phyloP scores from a whole-genome alignment of 306 rosid species.

The Quercus robur region DNA sequence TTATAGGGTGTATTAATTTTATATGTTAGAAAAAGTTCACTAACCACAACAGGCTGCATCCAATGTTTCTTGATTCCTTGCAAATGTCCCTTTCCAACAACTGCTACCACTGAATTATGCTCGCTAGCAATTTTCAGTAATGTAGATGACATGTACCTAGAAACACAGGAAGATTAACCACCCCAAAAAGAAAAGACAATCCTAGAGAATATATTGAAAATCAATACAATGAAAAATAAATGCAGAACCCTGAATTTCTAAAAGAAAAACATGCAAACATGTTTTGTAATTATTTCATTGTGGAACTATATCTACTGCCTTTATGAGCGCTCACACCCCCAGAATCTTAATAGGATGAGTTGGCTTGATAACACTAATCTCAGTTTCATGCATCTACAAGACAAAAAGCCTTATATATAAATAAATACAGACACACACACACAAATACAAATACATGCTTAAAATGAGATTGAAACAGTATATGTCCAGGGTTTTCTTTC shows the following conservation, averaged over 20 bases:
- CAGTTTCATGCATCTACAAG: neutral
- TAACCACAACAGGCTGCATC: conserved; percentile 82
- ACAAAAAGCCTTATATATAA: neutral
- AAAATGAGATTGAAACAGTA: neutral
- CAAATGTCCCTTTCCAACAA: conserved; percentile 93
- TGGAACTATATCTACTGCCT: neutral
- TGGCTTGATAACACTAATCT: neutral
- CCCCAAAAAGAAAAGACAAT: neutral
- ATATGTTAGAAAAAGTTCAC: conserved; percentile 19
- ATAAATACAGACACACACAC: too few species aligned
- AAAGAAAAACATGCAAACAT: neutral
- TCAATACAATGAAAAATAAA: neutral
- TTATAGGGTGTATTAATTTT: neutral
- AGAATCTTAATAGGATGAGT: neutral
- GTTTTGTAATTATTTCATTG: neutral
- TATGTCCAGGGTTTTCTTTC: neutral
- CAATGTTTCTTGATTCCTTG: conserved; percentile 85
- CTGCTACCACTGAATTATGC: conserved; percentile 74
- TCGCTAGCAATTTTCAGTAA: conserved; percentile 65
- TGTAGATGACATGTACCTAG: conserved; percentile 81
- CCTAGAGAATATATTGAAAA: neutral
- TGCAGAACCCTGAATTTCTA: neutral
- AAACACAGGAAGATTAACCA: conserved; percentile 1
- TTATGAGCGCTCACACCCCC: neutral
- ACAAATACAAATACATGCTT: neutral